Evolutionary conservation across 371 early-diverging fungal species (phyloP).

Genomic region (Apophysomyces ossiformis): DNA sequence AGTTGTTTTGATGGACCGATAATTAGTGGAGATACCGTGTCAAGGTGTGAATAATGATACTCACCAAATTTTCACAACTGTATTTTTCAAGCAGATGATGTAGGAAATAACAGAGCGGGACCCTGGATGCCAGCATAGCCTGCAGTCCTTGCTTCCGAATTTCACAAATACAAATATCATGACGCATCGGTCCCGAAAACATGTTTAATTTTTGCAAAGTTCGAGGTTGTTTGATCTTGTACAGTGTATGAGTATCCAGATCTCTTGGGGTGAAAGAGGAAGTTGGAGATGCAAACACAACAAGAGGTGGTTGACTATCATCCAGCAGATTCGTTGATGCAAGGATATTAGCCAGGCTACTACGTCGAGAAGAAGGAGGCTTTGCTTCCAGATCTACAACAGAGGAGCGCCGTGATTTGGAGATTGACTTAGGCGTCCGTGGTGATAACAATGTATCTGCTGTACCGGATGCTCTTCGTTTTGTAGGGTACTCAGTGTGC

Average conservation of each 20-base stretch:
- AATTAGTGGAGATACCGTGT: too few relatives aligned
- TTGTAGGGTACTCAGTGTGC: background rate
- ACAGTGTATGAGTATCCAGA: constrained; percentile 46
- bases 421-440: constrained; percentile 39
- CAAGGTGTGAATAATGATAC: constrained; percentile 1
- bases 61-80: constrained; percentile 62
- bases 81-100: constrained; percentile 59
- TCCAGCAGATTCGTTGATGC: background rate
- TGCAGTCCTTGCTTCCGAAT: constrained; percentile 59
- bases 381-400: constrained; percentile 19
- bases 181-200: constrained; percentile 53
- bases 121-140: constrained; percentile 56
- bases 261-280: constrained; percentile 20
- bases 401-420: constrained; percentile 39
- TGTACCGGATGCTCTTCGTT: constrained; percentile 9
- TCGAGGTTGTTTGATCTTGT: constrained; percentile 40
- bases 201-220: constrained; percentile 47
- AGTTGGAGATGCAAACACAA: background rate
- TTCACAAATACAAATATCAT: constrained; percentile 57
- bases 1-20: too few relatives aligned
- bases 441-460: constrained; percentile 26
- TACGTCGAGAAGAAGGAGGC: constrained; percentile 5
- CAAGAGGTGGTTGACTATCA: background rate
- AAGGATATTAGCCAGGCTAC: background rate
- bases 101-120: constrained; percentile 64